Base-by-base conservation (phyloP, 2,329 filamentous ascomycete species). In the Cryphonectria parasitica region DNA sequence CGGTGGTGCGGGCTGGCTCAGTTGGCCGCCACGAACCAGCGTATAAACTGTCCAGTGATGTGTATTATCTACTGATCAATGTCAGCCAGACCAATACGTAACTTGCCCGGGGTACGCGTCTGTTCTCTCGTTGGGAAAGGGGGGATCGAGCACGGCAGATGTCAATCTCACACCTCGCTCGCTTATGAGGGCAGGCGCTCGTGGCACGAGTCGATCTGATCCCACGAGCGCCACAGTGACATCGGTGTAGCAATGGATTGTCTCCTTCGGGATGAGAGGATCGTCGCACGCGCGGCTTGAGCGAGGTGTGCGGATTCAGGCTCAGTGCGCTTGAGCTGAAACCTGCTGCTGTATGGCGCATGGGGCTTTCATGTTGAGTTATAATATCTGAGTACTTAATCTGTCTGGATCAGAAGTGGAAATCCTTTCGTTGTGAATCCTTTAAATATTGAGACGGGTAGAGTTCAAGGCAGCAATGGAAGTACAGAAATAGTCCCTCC, bases 91-190 rank as follows among this genome's bases (percentile, higher is more conserved):
- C 17, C 43, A 45, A 8, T 22, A 49, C 45, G 45, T 49, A n/a
- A 2, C 13, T 11, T 19, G 22, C 45, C 45, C 22, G 45, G 45
- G 8, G 22, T 11, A 25, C 17, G 52, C 49, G 49, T 54, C 49
- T 22, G 10, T 10, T 28, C 49, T 43, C 45, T 54, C 7, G 10
- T 7, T n/a, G n/a, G 49, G 22, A n/a, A 5, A 17, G 28, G 19
- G 22, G 45, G 22, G 22, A 49, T n/a, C 22, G 45, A 58, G 43
- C 43, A 65, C 63, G 63, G 28, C 63, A 65, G 63, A 43, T 65
- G 63, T 65, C 63, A 65, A 65, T 65, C 28, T 52, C 63, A 43
- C 63, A 54, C 63, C 3, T 65, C 63, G 43, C n/a, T 65, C 63
- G 63, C 63, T 65, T 65, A 31, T 25, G 43, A 11, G n/a, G n/a